Percentiles rank a stretch among this genome's conserved stretches.
Conservation (phyloP, 768 basidiomycete species). For the Erythrobasidium yunnanense region DNA sequence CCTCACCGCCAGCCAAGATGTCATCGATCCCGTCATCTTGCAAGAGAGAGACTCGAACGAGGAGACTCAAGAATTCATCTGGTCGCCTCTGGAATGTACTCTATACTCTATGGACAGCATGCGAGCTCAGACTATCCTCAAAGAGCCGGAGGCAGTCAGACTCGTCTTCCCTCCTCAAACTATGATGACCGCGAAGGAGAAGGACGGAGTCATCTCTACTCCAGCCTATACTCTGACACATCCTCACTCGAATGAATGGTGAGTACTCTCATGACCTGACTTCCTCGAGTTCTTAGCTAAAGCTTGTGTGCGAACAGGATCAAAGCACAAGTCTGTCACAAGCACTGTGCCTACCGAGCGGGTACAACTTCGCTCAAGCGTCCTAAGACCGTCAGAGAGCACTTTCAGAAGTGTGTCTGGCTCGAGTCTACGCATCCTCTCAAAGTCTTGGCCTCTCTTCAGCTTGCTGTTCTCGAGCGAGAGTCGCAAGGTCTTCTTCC, state of each 20-base stretch:
- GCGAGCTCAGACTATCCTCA: not conserved
- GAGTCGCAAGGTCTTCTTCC: constrained; percentile 22
- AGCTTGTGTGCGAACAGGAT: no score
- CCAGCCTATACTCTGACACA: constrained; percentile 8
- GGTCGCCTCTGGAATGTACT: not conserved
- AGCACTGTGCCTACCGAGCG: constrained; percentile 11
- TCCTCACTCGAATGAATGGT: constrained; percentile 21
- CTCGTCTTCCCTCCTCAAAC: constrained; percentile 17
- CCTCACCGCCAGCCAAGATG: not conserved
- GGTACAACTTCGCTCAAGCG: constrained; percentile 22
- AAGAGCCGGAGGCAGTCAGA: not conserved
- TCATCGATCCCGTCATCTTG: constrained; percentile 11
- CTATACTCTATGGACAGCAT: not conserved
- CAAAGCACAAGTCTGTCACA: constrained; percentile 21
- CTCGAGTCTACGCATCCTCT: constrained; percentile 11
- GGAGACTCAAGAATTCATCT: constrained; percentile 4
- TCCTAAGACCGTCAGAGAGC: constrained; percentile 23
- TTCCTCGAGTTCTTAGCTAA: no score
- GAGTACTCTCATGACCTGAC: not conserved
- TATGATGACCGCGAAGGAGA: constrained; percentile 10
- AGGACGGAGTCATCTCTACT: constrained; percentile 10
- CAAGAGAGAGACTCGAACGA: not conserved
- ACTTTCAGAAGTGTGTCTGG: constrained; percentile 22
- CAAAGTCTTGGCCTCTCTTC: constrained; percentile 18
- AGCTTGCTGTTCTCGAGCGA: constrained; percentile 18